Conservation (phyloP, 2,329 filamentous ascomycete genomes). For the Penicillium palitans region DNA sequence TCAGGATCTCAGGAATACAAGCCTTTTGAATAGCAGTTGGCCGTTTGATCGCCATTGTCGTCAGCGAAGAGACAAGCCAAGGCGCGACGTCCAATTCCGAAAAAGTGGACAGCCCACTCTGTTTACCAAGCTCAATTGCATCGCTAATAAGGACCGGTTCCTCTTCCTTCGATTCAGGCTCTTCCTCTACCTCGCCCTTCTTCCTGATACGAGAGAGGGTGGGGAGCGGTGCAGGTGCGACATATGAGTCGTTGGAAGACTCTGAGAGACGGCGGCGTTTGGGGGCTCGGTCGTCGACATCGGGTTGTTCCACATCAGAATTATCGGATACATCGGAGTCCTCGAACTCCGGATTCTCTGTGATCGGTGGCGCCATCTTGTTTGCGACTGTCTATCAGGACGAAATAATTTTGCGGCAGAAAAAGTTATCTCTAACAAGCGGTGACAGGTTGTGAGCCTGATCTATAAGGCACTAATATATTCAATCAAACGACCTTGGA, state of each 20-base stretch:
- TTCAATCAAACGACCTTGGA: background rate
- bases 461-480: background rate
- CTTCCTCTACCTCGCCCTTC: slow-evolving; percentile 30
- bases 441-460: slow-evolving; percentile 19
- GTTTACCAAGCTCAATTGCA: slow-evolving; percentile 42
- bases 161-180: slow-evolving; percentile 23
- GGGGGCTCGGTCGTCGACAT: slow-evolving; percentile 33
- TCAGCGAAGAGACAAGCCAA: slow-evolving; percentile 83
- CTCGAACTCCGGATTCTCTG: slow-evolving; percentile 27
- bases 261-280: slow-evolving; percentile 44
- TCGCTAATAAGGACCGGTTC: slow-evolving; percentile 43
- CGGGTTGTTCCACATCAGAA: slow-evolving; percentile 21
- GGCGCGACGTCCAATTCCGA: slow-evolving; percentile 70
- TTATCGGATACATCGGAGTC: slow-evolving; percentile 25
- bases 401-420: slow-evolving; percentile 37
- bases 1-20: slow-evolving; percentile 89
- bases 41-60: slow-evolving; percentile 74
- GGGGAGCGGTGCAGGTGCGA: slow-evolving; percentile 38
- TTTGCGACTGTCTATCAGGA: slow-evolving; percentile 20
- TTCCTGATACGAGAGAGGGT: slow-evolving; percentile 46
- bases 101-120: slow-evolving; percentile 61
- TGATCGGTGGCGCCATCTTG: slow-evolving; percentile 32
- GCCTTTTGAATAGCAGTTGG: slow-evolving; percentile 91
- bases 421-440: slow-evolving; percentile 32
- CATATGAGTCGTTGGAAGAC: slow-evolving; percentile 38